Evolutionary conservation across 2,329 filamentous ascomycete species (phyloP).

Genomic region (Epichloe glyceriae): DNA sequence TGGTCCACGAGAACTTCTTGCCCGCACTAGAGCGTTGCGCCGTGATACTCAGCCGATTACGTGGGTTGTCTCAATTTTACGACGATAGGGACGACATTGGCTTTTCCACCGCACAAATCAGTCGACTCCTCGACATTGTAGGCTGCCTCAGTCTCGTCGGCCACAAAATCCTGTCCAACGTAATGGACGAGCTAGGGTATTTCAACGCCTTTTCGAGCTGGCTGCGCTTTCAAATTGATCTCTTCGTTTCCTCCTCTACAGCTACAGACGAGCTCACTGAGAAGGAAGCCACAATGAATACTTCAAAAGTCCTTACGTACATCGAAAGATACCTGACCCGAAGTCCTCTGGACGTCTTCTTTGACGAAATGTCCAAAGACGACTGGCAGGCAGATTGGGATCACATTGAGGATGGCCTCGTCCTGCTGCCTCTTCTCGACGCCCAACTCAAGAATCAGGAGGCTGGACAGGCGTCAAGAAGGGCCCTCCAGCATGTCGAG

Average conservation of each 20-base stretch:
- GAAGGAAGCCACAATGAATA: conserved; percentile 64
- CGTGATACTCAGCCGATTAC: conserved; percentile 69
- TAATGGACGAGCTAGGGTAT: conserved; percentile 64
- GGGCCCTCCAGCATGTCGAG: conserved; percentile 46
- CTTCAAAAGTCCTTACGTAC: conserved; percentile 61
- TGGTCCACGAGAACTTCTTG: conserved; percentile 78
- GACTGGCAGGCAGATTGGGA: conserved; percentile 35
- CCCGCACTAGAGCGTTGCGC: conserved; percentile 75
- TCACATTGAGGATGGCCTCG: conserved; percentile 29
- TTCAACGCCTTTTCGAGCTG: conserved; percentile 72
- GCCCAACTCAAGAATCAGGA: conserved; percentile 36
- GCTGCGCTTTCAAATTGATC: conserved; percentile 73
- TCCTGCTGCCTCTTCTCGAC: conserved; percentile 35
- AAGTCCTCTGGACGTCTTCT: conserved; percentile 52
- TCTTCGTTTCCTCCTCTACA: conserved; percentile 49
- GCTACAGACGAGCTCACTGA: conserved; percentile 61
- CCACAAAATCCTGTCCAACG: conserved; percentile 57
- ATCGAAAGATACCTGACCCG: conserved; percentile 56
- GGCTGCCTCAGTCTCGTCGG: conserved; percentile 63
- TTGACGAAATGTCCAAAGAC: conserved; percentile 36
- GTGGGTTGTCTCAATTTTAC: conserved; percentile 72
- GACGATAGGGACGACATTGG: conserved; percentile 53
- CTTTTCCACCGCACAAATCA: conserved; percentile 50
- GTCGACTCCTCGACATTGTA: conserved; percentile 54
- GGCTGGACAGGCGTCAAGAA: conserved; percentile 31